Evolutionary conservation across 169 alveolate species (phyloP).

Genomic region (Sarcocystis neurona): DNA sequence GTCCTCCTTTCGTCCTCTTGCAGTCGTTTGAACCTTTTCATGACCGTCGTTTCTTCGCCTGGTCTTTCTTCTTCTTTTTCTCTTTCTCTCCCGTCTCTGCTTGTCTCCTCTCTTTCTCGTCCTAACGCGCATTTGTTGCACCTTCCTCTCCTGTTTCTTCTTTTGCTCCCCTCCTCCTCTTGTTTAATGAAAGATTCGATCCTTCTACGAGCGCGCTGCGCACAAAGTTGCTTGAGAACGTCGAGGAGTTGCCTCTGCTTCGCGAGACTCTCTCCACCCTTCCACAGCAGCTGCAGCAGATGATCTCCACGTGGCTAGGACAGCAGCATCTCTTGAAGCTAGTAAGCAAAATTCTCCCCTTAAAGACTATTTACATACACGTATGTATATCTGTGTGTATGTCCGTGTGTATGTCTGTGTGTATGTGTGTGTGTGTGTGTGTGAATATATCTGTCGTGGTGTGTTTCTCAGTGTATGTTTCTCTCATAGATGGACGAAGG

Average conservation of each 20-base stretch:
- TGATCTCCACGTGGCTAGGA: constrained; percentile 22
- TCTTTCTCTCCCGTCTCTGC: too few species aligned
- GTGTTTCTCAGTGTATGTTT: too few species aligned
- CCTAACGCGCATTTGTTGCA: not conserved
- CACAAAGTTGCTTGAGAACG: constrained; percentile 6
- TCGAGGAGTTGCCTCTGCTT: constrained; percentile 26
- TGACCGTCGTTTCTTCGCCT: too few species aligned
- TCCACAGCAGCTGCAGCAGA: constrained; percentile 21
- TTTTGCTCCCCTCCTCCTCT: not conserved
- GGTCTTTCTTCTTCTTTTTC: too few species aligned
- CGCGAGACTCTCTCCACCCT: constrained; percentile 31
- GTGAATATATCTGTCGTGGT: too few species aligned
- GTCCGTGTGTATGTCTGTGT: too few species aligned
- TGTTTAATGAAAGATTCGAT: not conserved
- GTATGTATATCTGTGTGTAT: too few species aligned
- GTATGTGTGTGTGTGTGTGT: too few species aligned
- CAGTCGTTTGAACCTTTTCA: too few species aligned
- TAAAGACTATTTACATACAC: too few species aligned
- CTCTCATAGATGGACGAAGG: too few species aligned
- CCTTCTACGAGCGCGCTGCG: not conserved
- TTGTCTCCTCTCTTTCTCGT: not conserved
- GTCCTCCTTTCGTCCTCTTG: too few species aligned
- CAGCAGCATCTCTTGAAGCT: constrained; percentile 12
- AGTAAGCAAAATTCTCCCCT: not conserved
- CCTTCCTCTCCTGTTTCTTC: not conserved